Evolutionary conservation across 176 grass and related monocot genomes (phyloP), one percentile per base, ranked within the genome.

Genomic region (Pharus latifolius): DNA sequence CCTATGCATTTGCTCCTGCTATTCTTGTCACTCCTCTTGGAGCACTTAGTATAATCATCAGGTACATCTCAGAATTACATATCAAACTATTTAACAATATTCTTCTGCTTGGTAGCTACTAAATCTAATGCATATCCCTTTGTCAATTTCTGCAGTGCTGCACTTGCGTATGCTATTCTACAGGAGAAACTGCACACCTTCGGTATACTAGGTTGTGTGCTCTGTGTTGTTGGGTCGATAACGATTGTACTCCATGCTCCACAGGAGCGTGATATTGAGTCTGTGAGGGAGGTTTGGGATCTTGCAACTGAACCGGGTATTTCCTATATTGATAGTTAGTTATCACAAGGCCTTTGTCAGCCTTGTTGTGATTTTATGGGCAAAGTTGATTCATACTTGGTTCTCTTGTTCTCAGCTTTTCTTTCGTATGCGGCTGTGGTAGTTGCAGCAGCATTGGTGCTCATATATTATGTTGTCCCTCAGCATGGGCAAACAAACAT

Each of bases 1-100:
- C 89, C 52, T 97, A 97, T 83, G 93, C 93, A 63, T 97, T 97
- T 56, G 93, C 93, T 70, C 93, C 93, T 22, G 93, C 93, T 67
- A 92, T 97, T 87, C 80, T 97, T 26, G 89, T 97, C 51, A 97
- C 93, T 56, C 89, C 93, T 73, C 85, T 97, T 79, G 93, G 93
- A 50, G 93, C 93, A 63, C 89, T 97, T 51, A 97, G 93, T 85
- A 92, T 92, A 82, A 92, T 97, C 60, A 92, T 97, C 74, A 97
- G 93, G 93, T 97, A 84, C 38, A 51, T 74, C 54, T 43, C 50
- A 29, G 38, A 57, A 46, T 75, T 68, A 28, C 4, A 19, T 59
- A 20, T 47, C 52, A 60, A 30, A 61, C 27, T 69, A 52, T 28
- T 38, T 27, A 74, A 31, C 11, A 64, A 71, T 77, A 14, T 65